Percentiles rank a stretch among this genome's conserved stretches.
Evolutionary conservation across 2,329 filamentous ascomycete genomes (phyloP).

Genomic region (Biscogniauxia marginata): DNA sequence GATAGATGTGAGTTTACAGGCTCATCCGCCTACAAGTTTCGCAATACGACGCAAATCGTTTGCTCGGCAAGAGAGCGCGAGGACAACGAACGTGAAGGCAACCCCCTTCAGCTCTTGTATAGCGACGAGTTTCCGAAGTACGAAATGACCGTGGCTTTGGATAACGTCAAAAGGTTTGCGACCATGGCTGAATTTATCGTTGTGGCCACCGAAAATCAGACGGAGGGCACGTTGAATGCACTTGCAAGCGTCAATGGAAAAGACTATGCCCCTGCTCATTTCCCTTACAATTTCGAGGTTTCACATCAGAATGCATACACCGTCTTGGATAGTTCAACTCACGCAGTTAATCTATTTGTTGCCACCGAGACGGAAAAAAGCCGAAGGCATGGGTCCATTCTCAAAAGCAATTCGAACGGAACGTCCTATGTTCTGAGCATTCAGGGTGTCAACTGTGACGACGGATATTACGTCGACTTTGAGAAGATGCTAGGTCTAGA

Average conservation of each 20-base stretch:
- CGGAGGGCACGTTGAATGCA: conserved; percentile 68
- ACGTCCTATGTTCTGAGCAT: conserved; percentile 90
- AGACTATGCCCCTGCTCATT: conserved; percentile 78
- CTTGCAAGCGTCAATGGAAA: conserved; percentile 83
- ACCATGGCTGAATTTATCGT: conserved; percentile 98
- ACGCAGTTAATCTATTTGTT: conserved; percentile 92
- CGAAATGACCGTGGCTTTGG: conserved; percentile 59
- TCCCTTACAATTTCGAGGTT: conserved; percentile 81
- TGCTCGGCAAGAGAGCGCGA: conserved; percentile 64
- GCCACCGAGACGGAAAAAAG: conserved; percentile 67
- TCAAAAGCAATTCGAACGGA: conserved; percentile 98
- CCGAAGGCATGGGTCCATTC: conserved; percentile 76
- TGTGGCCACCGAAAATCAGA: conserved; percentile 71
- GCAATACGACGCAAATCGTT: conserved; percentile 54
- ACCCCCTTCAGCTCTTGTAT: conserved; percentile 67
- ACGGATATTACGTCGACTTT: conserved; percentile 81
- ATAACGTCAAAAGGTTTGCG: conserved; percentile 79
- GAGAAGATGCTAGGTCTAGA: conserved; percentile 93
- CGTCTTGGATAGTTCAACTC: conserved; percentile 89
- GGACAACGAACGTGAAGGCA: conserved; percentile 57
- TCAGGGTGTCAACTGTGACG: conserved; percentile 76
- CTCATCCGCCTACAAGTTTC: conserved; percentile 54
- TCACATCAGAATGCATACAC: conserved; percentile 82
- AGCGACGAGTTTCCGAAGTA: conserved; percentile 77
- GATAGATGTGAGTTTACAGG: conserved; percentile 85